Evolutionary conservation across 768 basidiomycete species (phyloP), one percentile per base, ranked within the genome.

Genomic region (Cystofilobasidium macerans): DNA sequence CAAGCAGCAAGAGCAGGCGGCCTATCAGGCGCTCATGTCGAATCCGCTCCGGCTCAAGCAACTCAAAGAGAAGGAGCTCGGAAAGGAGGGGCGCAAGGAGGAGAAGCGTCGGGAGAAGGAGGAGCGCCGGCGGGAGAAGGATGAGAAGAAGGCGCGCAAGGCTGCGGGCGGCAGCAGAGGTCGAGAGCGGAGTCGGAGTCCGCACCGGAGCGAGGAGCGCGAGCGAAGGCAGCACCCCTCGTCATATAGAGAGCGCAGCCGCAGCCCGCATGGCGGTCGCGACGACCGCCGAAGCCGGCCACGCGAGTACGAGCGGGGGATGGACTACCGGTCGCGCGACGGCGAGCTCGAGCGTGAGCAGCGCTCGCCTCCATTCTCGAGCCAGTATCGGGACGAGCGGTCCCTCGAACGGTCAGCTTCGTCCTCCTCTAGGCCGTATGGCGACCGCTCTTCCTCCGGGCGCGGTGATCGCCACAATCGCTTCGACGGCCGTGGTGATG

Each of bases 1-100:
- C 79, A 98, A 97, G 77, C 88, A 92, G 74, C 94, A 97, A 73
- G 94, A 99, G 76, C 92, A 95, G 73, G 86, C 88, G 11, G 88
- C 91, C 9, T 87, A 91, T 71, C 84, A 95, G 70, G 83, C 89
- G 1, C 78, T 95, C 58, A 72, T 71, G 69, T 72, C 73, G 51
- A 70, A 75, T 36, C 75, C 76, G 8, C 73, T 72, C 42, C 51
- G 69, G 40, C 60, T 67, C 61, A 40, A 73, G 60, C 51, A 62
- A 57, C 67, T 68, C 73, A 43, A 61, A 73, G 57, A 70, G 69
- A 57, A 71, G 73, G 66, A 64, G 75, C 61, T 61, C 26, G 28
- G 56, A 3, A 68, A 68, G 62, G 75, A 75, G 42, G 75, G 71
- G 53, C 67, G 69, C 61, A 72, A 72, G 66, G 71, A 73, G 64